Base-by-base conservation (phyloP, 441 rosid genomes). In the Adansonia gregorii region DNA sequence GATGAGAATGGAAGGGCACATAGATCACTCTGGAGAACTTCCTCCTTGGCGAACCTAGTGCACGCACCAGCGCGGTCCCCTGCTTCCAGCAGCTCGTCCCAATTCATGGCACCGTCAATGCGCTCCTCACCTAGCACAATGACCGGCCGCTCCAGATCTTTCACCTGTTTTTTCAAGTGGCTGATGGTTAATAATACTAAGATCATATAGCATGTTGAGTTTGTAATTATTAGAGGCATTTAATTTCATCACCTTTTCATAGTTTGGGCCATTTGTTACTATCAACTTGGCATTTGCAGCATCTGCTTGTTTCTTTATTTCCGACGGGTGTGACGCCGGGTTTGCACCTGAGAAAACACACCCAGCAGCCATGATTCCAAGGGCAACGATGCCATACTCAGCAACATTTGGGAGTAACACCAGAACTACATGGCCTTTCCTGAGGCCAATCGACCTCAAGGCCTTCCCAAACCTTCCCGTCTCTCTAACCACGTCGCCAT, bases 1-100 rank as follows among this genome's bases (percentile, higher is more conserved):
- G 98, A 95, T 2, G 98, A 95, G 88, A 95, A 94, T 43, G 99
- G 98, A 55, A 95, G 95, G 49, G 97, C 98, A 70, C 99, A 92
- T 0, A 95, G 84, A 74, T 94, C 95, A 19, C 83, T 78, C 77
- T 87, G 97, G 63, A 84, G 79, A 61, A 92, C 81, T 39, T 86
- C 80, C 54, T 86, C 89, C n/a, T 56, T 48, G 2, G 69, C 4
- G 7, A 63, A 15, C 12, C 49, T 78, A 10, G 80, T 76, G 58
- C 88, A 84, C 0, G 24, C 4, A 4, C 75, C 63, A 0, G 91
- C 86, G 8, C 82, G 81, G 63, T 90, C 97, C 10, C 92, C 97
- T 12, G 99, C 97, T 52, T 81, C 86, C n/a, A 94, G 87, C 46
- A 94, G 86, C 8, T 88, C 88, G 1, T 76, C 82, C 94, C 93